These are phyloP conservation scores for Hygrophila difformis DNA, from an alignment of 257 asterid species.

Conservation along the genomic window DNA sequence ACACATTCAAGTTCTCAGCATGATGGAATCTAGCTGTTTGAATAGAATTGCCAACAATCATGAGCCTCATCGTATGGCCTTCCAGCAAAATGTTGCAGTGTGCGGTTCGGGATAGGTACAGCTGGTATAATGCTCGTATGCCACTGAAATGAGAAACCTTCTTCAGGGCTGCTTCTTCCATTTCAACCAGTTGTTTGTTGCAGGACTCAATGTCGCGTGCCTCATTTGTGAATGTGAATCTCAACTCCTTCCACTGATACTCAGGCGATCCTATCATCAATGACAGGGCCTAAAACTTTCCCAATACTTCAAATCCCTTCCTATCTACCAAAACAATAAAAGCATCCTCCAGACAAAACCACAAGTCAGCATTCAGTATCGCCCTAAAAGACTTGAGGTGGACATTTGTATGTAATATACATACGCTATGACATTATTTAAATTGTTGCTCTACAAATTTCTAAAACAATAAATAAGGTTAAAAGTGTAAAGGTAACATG, in stretches of 20 bases:
- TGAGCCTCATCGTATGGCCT: too few species aligned
- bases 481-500: too few species aligned
- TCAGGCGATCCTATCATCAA: slow-evolving; percentile 48
- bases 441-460: too few species aligned
- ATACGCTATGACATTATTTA: too few species aligned
- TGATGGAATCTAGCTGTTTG: too few species aligned
- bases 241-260: slow-evolving; percentile 72
- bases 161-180: slow-evolving; percentile 84
- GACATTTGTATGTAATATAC: too few species aligned
- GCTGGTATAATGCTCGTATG: slow-evolving; percentile 24
- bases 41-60: too few species aligned
- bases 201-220: slow-evolving; percentile 50
- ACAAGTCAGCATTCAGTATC: slow-evolving; percentile 11
- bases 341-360: slow-evolving; percentile 61
- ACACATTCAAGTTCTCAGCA: too few species aligned
- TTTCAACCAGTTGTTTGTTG: slow-evolving; percentile 54
- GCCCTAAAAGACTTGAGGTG: too few species aligned
- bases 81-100: too few species aligned
- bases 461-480: too few species aligned
- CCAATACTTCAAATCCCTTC: slow-evolving; percentile 78
- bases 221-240: slow-evolving; percentile 49
- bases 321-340: slow-evolving; percentile 60
- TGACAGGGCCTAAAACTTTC: slow-evolving; percentile 48
- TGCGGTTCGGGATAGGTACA: too few species aligned
- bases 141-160: slow-evolving; percentile 52